Base-by-base conservation (phyloP, 345 rosid species). In the Melaleuca alternifolia region DNA sequence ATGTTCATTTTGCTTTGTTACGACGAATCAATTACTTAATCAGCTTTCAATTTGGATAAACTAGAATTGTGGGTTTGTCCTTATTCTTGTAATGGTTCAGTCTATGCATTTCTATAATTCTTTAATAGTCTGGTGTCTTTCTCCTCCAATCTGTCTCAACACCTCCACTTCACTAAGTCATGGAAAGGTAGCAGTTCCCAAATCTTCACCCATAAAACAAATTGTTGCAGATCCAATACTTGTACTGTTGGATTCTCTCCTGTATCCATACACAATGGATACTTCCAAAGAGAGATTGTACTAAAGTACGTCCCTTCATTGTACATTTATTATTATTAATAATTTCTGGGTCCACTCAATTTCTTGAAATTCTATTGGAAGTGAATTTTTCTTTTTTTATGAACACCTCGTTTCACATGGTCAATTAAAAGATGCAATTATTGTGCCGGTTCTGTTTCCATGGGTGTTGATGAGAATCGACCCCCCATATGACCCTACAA, bases 401-500 rank as follows among this genome's bases (percentile, higher is more conserved):
- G 59, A 83, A 26, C 65, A 54, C 85, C 51, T 52, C 46, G 16
- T 71, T 20, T 86, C 91, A 91, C 94, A 89, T 91, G 92, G 88
- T 20, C 85, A 85, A 87, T 85, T 53, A 86, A 89, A 86, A 83
- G 84, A 61, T 48, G 59, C 62, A 91, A 91, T 92, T 87, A 91
- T 92, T 89, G 85, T 89, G 91, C 59, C 26, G 83, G 84, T 33
- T 18, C 53, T 18, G 54, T 83, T 24, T n/a, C 61, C 50, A 51
- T 85, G 76, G 71, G 85, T 83, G 85, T 85, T 83, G 54, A 30
- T 30, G 84, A 33, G 83, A 89, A 79, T 79, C 89, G 88, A 86
- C 71, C 65, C 81, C 84, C 88, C 83, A 85, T 33, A 54, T 54
- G 37, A 88, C 84, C 30, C 71, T 87, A 77, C 84, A 83, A 71